Base-by-base conservation (phyloP, 352 stramenopile genomes). In the Pythium pyrilobum region DNA sequence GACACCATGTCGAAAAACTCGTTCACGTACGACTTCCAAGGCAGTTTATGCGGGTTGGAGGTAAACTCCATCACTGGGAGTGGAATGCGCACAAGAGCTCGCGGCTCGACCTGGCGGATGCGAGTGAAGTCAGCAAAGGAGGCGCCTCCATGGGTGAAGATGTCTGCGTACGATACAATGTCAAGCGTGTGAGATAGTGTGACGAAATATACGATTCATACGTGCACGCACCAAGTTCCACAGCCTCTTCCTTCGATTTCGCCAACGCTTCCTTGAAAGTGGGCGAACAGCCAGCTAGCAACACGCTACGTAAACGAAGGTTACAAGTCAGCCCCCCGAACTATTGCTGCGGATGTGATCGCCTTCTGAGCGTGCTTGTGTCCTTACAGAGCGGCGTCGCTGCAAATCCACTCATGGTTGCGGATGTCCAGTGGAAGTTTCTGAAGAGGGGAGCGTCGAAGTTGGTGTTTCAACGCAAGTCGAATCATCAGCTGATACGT, bases 351-450 rank as follows among this genome's bases (percentile, higher is more conserved):
- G 31, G 13, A 8, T 36, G 8, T 36, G 31, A 13, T 13, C 31
- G 31, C 8, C 31, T 13, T 36, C 8, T 36, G 31, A 36, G n/a
- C n/a, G n/a, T n/a, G n/a, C n/a, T n/a, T n/a, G n/a, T n/a, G n/a
- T n/a, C n/a, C n/a, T n/a, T 58, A 90, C 79, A 90, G 75, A 42
- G 84, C 78, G 18, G 80, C 77, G 45, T 90, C 80, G 37, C 69
- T 90, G 56, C 80, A 90, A 49, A 90, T 88, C 80, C 80, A 90
- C 10, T 71, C 53, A 40, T 87, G 71, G 47, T 49, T 78, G 43
- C 74, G 68, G 9, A 74, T 52, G 37, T 86, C 71, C 46, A 87
- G 54, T 0, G 71, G 66, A 10, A 90, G 55, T 48, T 59, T 79
- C 8, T 54, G 60, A 11, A 90, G 40, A 8, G 77, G 73, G 31